phyloP scores from a whole-genome alignment of 176 grass and related monocot species.

The Phyllostachys edulis region DNA sequence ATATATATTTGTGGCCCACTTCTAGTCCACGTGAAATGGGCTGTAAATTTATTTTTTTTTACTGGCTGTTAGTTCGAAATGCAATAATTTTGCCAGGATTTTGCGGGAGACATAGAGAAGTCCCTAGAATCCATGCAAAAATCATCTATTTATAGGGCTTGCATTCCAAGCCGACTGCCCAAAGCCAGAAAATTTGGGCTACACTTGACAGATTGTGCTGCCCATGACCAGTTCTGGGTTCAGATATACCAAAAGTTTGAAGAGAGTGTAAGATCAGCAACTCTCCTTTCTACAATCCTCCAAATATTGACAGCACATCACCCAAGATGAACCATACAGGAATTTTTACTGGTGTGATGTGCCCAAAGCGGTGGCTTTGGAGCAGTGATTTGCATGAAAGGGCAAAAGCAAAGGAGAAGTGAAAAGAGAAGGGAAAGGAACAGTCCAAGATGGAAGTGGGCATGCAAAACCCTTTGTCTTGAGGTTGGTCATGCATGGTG shows the following conservation, averaged over 20 bases:
- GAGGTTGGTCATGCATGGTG: not conserved
- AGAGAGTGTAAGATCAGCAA: slow-evolving; percentile 23
- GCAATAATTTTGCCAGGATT: not conserved
- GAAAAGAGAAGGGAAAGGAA: slow-evolving; percentile 9
- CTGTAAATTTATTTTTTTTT: too few species aligned
- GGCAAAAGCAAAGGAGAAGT: slow-evolving; percentile 33
- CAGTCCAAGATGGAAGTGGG: slow-evolving; percentile 33
- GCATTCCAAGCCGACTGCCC: not conserved
- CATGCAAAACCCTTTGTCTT: slow-evolving; percentile 15
- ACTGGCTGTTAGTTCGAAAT: not conserved
- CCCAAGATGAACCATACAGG: slow-evolving; percentile 27
- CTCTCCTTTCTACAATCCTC: not conserved
- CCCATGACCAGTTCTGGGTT: not conserved
- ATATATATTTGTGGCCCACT: too few species aligned
- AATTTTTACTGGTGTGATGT: slow-evolving; percentile 32
- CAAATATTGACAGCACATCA: slow-evolving; percentile 34
- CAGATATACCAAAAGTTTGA: slow-evolving; percentile 7
- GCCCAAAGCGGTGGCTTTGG: slow-evolving; percentile 41
- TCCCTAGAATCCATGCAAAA: too few species aligned
- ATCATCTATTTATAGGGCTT: too few species aligned
- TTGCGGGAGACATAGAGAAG: not conserved
- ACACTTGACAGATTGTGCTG: not conserved
- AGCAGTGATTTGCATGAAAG: slow-evolving; percentile 40
- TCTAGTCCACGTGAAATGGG: too few species aligned
- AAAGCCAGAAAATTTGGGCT: not conserved